Base-by-base conservation (phyloP, 1,139 yeast species). In the Saccharomyces hybrid region DNA sequence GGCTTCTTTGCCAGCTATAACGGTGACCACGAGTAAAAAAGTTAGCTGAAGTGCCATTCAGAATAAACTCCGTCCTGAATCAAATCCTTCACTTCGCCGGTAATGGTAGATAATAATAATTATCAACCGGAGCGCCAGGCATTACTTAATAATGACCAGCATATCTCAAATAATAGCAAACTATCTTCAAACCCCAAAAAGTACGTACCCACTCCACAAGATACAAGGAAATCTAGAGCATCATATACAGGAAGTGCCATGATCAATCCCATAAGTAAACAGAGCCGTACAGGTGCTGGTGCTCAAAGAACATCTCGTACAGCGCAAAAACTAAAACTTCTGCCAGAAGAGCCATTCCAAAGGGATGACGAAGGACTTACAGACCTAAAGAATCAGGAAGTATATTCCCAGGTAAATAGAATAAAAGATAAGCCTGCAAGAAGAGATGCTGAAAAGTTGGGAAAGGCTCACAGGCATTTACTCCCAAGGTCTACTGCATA, bases 401-500 rank as follows among this genome's bases (percentile, higher is more conserved):
- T 87, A 1, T 88, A 88, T 63, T 84, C 95, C 0, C 96, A 88
- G 62, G 90, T 88, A 11, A 84, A 85, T 54, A 78, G 88, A 56
- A 91, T 91, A 59, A 89, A 86, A 47, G 97, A 93, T 59, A 79
- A 86, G n/a, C 85, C 95, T 1, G 98, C 99, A 0, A 76, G 98
- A 60, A 85, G 85, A 61, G 98, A 93, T 75, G 99, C 99, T 0
- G 97, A 90, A 67, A 81, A 91, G 47, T 75, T 93, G 56, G 96
- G 97, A 5, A 91, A 90, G 66, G 87, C 88, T 61, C 97, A 93
- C 67, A 77, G 99, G 57, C 86, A 84, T 50, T 71, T 85, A 52
- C 74, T 87, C 53, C 95, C 99, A 1, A 75, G 99, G 61, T 97
- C 91, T 2, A 91, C 97, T 0, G 96, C 96, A 0, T 93, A 90